Conservation (phyloP, 1,139 yeast genomes). For the Pneumocystis canis region DNA sequence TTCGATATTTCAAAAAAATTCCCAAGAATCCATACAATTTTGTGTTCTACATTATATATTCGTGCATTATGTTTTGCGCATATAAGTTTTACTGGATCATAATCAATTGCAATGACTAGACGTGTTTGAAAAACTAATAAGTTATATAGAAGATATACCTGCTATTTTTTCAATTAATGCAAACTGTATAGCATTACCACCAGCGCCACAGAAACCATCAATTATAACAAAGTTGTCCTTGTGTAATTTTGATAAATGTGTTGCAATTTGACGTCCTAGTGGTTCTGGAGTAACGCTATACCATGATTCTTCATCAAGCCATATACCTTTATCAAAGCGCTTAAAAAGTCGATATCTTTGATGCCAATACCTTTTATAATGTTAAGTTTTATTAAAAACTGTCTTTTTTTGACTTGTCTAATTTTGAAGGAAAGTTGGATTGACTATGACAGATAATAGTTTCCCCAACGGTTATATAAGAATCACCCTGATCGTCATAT, state of each 20-base stretch:
- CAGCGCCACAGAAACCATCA: conserved; percentile 90
- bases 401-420: conserved; percentile 4
- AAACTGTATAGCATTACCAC: conserved; percentile 82
- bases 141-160: background rate
- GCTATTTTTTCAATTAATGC: conserved; percentile 36
- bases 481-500: background rate
- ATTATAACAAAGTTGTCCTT: conserved; percentile 28
- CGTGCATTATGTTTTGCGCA: conserved; percentile 61
- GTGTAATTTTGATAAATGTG: conserved; percentile 37
- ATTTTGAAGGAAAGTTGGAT: conserved; percentile 3
- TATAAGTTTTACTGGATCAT: conserved; percentile 41
- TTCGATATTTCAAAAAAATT: conserved; percentile 35
- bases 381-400: background rate
- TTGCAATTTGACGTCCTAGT: conserved; percentile 46
- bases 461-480: background rate
- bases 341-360: conserved; percentile 46
- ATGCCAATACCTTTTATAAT: conserved; percentile 35
- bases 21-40: conserved; percentile 35
- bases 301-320: conserved; percentile 68
- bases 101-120: conserved; percentile 52
- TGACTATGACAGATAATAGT: background rate
- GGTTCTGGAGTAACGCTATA: conserved; percentile 82
- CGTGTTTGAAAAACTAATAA: conserved; percentile 7
- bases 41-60: conserved; percentile 47
- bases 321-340: conserved; percentile 53